Conservation (phyloP, 306 rosid species). For the Geum urbanum region DNA sequence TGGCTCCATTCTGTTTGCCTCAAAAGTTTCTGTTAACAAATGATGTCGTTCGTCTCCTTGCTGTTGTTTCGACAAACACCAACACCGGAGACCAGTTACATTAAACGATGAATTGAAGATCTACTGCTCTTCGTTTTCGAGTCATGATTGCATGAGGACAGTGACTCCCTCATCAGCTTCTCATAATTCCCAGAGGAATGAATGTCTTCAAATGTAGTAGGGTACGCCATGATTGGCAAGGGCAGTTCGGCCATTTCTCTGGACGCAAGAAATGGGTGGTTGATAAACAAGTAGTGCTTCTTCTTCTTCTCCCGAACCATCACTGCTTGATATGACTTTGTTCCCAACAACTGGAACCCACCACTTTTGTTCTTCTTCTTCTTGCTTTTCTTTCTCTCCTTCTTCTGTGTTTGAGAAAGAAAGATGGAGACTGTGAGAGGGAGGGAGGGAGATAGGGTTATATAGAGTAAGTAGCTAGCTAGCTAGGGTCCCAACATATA, state of each 20-base stretch:
- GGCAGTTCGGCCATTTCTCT: constrained; percentile 25
- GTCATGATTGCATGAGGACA: constrained; percentile 16
- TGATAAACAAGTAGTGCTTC: constrained; percentile 15
- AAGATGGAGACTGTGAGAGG: neutral
- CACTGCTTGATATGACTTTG: constrained; percentile 12
- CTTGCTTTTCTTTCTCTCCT: constrained; percentile 15
- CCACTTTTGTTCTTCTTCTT: constrained; percentile 14
- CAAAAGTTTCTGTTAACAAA: constrained; percentile 12
- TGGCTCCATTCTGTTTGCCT: constrained; percentile 83
- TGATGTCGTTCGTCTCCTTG: neutral
- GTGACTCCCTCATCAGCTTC: constrained; percentile 2
- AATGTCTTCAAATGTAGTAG: constrained; percentile 16
- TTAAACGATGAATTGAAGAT: constrained; percentile 8
- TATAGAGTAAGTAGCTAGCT: neutral
- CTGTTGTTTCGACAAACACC: constrained; percentile 8
- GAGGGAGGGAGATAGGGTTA: constrained; percentile 7
- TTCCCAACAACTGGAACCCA: constrained; percentile 24
- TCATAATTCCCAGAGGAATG: constrained; percentile 13
- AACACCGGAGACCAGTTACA: constrained; percentile 19
- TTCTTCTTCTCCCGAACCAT: constrained; percentile 28
- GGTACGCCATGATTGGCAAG: constrained; percentile 12
- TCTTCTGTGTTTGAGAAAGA: constrained; percentile 14
- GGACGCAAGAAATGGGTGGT: constrained; percentile 22
- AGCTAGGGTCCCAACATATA: neutral
- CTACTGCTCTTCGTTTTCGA: neutral